These are phyloP conservation scores for Russula griseocarnosa DNA, from an alignment of 768 basidiomycete species.

Conservation along the genomic window DNA sequence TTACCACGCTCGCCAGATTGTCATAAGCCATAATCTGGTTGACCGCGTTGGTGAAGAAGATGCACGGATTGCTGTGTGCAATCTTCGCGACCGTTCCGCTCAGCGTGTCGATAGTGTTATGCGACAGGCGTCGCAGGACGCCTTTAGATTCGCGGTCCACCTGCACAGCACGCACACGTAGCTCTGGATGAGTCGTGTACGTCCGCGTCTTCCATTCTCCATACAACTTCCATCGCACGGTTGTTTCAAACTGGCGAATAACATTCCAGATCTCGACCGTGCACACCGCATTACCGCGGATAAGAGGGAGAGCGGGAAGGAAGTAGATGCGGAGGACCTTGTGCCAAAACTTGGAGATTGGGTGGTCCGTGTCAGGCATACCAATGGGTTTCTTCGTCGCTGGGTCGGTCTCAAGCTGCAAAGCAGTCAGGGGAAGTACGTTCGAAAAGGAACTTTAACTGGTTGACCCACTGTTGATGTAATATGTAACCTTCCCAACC, in stretches of 20 bases:
- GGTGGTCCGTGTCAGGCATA: conserved; percentile 53
- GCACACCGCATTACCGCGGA: conserved; percentile 81
- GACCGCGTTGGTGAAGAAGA: conserved; percentile 85
- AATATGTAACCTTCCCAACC: conserved; percentile 69
- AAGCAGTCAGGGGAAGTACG: conserved; percentile 5
- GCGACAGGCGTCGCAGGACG: conserved; percentile 81
- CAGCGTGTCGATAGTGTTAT: conserved; percentile 77
- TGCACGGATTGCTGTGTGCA: conserved; percentile 89
- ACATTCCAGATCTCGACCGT: conserved; percentile 93
- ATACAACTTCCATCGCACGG: conserved; percentile 84
- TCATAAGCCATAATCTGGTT: conserved; percentile 96
- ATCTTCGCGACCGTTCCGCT: conserved; percentile 88
- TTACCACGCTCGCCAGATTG: conserved; percentile 84
- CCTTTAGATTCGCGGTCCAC: conserved; percentile 86
- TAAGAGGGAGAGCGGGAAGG: conserved; percentile 81
- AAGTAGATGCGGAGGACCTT: conserved; percentile 73
- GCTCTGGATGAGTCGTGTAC: conserved; percentile 73
- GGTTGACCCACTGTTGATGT: conserved; percentile 46
- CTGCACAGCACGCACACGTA: conserved; percentile 74
- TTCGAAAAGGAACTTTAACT: conserved; percentile 4
- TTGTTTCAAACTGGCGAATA: conserved; percentile 71
- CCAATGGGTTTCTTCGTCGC: conserved; percentile 55
- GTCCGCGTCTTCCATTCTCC: conserved; percentile 86
- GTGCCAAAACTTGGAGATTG: conserved; percentile 79
- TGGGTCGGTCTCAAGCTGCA: conserved; percentile 50